Base-by-base conservation (phyloP, 106 monocot species). In the Acanthochlamys bracteata region DNA sequence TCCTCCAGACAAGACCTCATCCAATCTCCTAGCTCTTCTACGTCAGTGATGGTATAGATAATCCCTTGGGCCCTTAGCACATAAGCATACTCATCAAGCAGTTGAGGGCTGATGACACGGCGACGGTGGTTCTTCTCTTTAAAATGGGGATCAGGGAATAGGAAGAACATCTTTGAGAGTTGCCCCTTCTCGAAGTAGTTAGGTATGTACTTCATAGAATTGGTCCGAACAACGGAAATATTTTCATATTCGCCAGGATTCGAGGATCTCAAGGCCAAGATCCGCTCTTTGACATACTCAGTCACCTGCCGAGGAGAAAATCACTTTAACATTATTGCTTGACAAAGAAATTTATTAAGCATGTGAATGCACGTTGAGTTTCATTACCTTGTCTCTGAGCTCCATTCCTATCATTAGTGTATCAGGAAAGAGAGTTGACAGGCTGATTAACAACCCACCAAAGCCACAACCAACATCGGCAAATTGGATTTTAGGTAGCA, bases 391-490 rank as follows among this genome's bases (percentile, higher is more conserved):
- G 58, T 91, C 91, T 51, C 96, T 80, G 20, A 98, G 78, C 76
- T 98, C 96, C 96, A 91, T 98, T 39, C 96, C 96, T 20, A 98
- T 80, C 88, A 91, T 98, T n/a, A 98, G 75, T 41, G 78, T 81
- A 54, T 80, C 78, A 10, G 96, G 96, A 69, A 98, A 91, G 24
- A 98, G 68, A 14, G 83, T 75, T 10, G 91, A 98, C 19, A 98
- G 84, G 39, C 72, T 74, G 17, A 98, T 81, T 19, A 98, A 88
- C 70, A 91, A 68, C 10, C 96, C 91, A 19, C 96, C 96, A 62
- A 98, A 98, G 12, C 96, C 96, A 69, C 96, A 91, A 17, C 96
- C 96, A 10, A 91, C 74, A 59, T 98, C 96, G 0, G 96, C 96
- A 68, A 98, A 98, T 20, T 69, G 77, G 25, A 91, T 76, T 74